Evolutionary conservation across 2,329 filamentous ascomycete species (phyloP).

Genomic region (Tolypocladium amazonense): DNA sequence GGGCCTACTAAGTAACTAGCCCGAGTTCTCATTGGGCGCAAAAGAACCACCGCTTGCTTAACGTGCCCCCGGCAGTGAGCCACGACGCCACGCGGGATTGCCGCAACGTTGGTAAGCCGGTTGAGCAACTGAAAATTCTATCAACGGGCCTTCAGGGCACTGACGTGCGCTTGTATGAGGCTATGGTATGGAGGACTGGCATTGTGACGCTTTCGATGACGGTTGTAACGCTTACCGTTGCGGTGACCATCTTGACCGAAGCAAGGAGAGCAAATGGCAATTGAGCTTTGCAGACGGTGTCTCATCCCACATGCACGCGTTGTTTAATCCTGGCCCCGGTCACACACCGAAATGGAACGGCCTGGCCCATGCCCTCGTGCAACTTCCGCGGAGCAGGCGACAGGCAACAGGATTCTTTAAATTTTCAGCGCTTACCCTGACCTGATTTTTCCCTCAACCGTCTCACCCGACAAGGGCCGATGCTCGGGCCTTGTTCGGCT

Average conservation of each 20-base stretch:
- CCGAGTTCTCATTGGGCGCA: too few relatives aligned
- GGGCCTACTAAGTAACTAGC: neutral
- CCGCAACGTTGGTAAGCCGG: neutral
- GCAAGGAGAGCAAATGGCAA: neutral
- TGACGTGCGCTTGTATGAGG: neutral
- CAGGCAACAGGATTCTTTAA: neutral
- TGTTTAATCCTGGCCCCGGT: neutral
- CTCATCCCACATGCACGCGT: neutral
- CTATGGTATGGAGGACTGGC: neutral
- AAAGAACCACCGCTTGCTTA: neutral
- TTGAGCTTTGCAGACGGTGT: neutral
- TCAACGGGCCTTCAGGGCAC: neutral
- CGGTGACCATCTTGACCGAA: neutral
- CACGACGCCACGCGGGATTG: neutral
- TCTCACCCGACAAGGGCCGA: neutral
- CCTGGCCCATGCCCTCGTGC: neutral
- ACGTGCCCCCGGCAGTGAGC: neutral
- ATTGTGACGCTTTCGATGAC: neutral
- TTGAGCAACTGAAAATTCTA: neutral
- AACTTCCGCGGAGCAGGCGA: neutral
- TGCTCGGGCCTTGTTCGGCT: neutral
- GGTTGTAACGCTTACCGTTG: too few relatives aligned
- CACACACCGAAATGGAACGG: neutral
- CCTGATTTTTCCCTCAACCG: neutral
- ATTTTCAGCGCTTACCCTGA: neutral